Conservation (phyloP, 2,329 filamentous ascomycete genomes). For the Talaromyces atroroseus region DNA sequence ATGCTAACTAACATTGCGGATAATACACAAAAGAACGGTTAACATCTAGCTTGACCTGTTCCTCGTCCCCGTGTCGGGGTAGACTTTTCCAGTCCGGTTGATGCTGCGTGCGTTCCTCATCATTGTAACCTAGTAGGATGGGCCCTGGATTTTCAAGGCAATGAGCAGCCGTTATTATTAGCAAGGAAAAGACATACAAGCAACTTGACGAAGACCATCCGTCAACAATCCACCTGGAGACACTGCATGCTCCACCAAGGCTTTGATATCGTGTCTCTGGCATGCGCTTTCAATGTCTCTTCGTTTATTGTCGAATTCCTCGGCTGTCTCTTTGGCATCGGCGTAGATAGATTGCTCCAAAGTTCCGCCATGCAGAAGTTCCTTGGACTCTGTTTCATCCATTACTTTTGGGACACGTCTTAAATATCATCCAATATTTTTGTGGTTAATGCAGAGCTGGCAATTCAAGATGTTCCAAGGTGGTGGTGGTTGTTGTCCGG, state of each 20-base stretch:
- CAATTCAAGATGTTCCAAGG: not conserved
- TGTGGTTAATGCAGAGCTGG: not conserved
- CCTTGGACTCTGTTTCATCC: not conserved
- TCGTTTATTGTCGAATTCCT: slow-evolving; percentile 31
- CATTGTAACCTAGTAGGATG: slow-evolving; percentile 42
- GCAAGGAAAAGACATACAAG: slow-evolving; percentile 58
- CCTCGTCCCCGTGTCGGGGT: slow-evolving; percentile 75
- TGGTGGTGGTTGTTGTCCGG: not conserved
- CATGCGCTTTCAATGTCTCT: slow-evolving; percentile 56
- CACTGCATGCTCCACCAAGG: slow-evolving; percentile 55
- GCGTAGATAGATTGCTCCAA: not conserved
- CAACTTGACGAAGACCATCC: slow-evolving; percentile 63
- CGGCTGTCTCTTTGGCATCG: slow-evolving; percentile 6
- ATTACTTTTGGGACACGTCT: not conserved
- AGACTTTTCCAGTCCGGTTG: slow-evolving; percentile 54
- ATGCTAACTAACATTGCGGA: slow-evolving; percentile 65
- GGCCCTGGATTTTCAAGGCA: slow-evolving; percentile 35
- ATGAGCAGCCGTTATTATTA: not conserved
- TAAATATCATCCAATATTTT: not conserved
- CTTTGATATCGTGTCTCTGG: slow-evolving; percentile 50
- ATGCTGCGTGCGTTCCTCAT: slow-evolving; percentile 12
- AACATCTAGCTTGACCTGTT: slow-evolving; percentile 87
- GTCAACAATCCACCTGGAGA: slow-evolving; percentile 62
- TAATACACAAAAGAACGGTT: slow-evolving; percentile 98
- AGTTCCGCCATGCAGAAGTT: not conserved